Conservation (phyloP, 2,329 filamentous ascomycete genomes). For the Chaetomium sp. region DNA sequence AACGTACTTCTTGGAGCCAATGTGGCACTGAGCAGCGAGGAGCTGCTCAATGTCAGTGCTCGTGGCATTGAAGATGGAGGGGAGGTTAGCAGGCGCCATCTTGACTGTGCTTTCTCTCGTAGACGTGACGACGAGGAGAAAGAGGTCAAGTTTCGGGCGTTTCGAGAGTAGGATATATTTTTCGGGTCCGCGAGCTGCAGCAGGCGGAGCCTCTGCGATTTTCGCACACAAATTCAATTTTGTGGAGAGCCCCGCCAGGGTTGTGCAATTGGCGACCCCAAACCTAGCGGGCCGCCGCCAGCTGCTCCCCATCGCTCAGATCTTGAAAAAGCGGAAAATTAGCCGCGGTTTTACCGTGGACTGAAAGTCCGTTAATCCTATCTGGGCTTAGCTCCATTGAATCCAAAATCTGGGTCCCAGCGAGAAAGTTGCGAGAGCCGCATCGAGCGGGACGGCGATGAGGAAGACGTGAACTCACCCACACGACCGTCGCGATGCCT, state of each 20-base stretch:
- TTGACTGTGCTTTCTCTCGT: conserved; percentile 48
- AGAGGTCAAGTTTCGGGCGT: conserved; percentile 24
- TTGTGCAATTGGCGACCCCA: conserved; percentile 12
- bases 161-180: conserved; percentile 20
- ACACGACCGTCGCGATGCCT: conserved; percentile 47
- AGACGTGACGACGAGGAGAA: conserved; percentile 27
- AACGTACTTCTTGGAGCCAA: conserved; percentile 81
- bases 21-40: conserved; percentile 90
- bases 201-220: conserved; percentile 22
- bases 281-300: background rate
- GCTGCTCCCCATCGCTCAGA: background rate
- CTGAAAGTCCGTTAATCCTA: conserved; percentile 1
- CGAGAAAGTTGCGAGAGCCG: conserved; percentile 19
- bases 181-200: conserved; percentile 15
- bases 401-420: conserved; percentile 22
- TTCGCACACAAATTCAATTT: conserved; percentile 26
- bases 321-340: background rate
- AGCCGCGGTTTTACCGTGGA: conserved; percentile 14
- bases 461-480: conserved; percentile 11
- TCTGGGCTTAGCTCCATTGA: conserved; percentile 10
- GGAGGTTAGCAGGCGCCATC: conserved; percentile 94
- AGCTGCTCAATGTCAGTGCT: conserved; percentile 99
- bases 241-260: conserved; percentile 29
- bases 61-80: conserved; percentile 93
- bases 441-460: conserved; percentile 6